Conservation (phyloP, 495 filamentous ascomycete genomes). For the Margaritispora aquatica region DNA sequence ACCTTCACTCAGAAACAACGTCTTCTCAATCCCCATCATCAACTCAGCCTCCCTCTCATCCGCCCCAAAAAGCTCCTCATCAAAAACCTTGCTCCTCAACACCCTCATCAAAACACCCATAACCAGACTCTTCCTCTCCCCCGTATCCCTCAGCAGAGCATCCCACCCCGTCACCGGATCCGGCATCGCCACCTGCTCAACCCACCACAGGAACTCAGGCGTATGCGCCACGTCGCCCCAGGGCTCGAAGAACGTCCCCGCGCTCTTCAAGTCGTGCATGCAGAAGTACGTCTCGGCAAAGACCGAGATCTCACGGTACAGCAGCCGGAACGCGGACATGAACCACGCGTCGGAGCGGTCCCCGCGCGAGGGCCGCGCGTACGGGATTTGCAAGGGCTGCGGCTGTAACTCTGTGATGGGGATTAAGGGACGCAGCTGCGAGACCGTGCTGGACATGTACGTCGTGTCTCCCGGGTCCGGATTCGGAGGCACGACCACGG, state of each 20-base stretch:
- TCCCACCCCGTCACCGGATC: conserved; percentile 34
- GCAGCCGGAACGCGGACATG: conserved; percentile 3
- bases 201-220: conserved; percentile 17
- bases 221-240: conserved; percentile 10
- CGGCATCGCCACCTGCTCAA: conserved; percentile 11
- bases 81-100: conserved; percentile 37
- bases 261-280: conserved; percentile 12
- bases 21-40: conserved; percentile 30
- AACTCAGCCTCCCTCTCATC: conserved; percentile 21
- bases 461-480: too few relatives aligned
- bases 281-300: conserved; percentile 9
- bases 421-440: not conserved
- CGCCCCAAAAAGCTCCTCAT: conserved; percentile 38
- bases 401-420: conserved; percentile 8
- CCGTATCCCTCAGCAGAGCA: conserved; percentile 25
- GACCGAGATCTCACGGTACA: conserved; percentile 1
- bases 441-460: too few relatives aligned
- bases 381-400: conserved; percentile 12
- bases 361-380: conserved; percentile 3
- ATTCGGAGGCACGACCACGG: too few relatives aligned
- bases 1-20: conserved; percentile 34
- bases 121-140: conserved; percentile 33
- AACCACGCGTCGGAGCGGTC: conserved; percentile 17
- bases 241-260: conserved; percentile 10
- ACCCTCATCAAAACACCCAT: conserved; percentile 35